These are phyloP conservation scores for Triadica sebifera DNA, from an alignment of 345 rosid species.

Conservation along the genomic window DNA sequence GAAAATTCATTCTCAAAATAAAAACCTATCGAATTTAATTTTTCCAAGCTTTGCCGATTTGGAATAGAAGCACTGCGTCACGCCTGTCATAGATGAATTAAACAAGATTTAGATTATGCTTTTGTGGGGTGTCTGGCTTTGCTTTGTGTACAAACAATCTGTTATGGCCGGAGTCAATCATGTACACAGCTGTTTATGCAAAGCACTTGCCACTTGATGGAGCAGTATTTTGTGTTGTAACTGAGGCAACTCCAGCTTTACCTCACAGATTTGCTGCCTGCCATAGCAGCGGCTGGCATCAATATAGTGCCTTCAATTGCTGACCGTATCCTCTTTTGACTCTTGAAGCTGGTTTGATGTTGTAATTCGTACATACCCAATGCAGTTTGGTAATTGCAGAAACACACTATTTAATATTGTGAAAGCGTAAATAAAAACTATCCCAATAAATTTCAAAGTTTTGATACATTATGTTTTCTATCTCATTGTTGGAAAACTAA, in stretches of 20 bases:
- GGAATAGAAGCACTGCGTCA: neutral
- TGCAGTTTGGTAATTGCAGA: slow-evolving; percentile 1
- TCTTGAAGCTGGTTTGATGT: slow-evolving; percentile 1
- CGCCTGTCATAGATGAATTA: neutral
- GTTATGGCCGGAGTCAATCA: neutral
- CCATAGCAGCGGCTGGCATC: neutral
- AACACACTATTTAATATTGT: too few relatives aligned
- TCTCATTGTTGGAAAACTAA: too few relatives aligned
- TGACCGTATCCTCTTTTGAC: neutral
- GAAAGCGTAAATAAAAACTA: too few relatives aligned
- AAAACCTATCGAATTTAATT: neutral
- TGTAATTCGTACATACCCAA: neutral
- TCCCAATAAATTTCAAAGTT: too few relatives aligned
- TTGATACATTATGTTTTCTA: too few relatives aligned
- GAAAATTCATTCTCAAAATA: neutral
- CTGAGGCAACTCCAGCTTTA: neutral
- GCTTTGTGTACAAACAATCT: neutral
- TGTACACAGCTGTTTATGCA: neutral
- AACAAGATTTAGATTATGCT: neutral
- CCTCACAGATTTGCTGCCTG: neutral
- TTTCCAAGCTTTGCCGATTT: neutral
- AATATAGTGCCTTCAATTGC: neutral
- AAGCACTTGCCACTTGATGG: slow-evolving; percentile 1
- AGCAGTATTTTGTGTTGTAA: neutral
- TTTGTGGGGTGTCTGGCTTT: neutral